A percentile compares a stretch with the other conserved stretches of the same genome.
Conservation (phyloP, 192 early-diverging fungal genomes). For the Chytriomyces hyalinus region DNA sequence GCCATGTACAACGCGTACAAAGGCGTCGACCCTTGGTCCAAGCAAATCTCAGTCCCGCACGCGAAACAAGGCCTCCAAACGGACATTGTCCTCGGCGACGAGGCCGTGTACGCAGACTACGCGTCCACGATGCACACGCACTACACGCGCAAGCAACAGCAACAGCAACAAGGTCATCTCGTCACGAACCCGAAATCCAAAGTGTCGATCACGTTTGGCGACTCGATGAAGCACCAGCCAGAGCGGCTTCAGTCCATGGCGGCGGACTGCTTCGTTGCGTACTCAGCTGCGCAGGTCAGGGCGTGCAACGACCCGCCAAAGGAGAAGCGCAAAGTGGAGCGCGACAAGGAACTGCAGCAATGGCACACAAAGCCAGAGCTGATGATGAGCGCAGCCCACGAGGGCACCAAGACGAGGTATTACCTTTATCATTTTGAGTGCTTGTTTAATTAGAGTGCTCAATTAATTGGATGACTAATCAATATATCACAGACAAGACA, state of each 20-base stretch:
- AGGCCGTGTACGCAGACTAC: slow-evolving; percentile 33
- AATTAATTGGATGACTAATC: background rate
- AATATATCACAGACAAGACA: slow-evolving; percentile 24
- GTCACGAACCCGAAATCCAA: slow-evolving; percentile 10
- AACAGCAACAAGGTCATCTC: background rate
- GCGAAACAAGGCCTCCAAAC: slow-evolving; percentile 44
- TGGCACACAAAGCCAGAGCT: slow-evolving; percentile 27
- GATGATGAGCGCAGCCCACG: slow-evolving; percentile 41
- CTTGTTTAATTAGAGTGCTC: background rate
- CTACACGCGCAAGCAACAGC: slow-evolving; percentile 15
- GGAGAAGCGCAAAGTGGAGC: slow-evolving; percentile 14
- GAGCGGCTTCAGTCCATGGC: slow-evolving; percentile 35
- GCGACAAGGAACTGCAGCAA: background rate
- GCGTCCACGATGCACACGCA: slow-evolving; percentile 43
- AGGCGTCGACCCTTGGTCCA: slow-evolving; percentile 26
- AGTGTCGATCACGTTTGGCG: slow-evolving; percentile 48
- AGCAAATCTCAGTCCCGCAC: slow-evolving; percentile 34
- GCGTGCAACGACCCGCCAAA: background rate
- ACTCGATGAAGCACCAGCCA: slow-evolving; percentile 24
- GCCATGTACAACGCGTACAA: slow-evolving; percentile 33
- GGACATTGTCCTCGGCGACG: slow-evolving; percentile 55
- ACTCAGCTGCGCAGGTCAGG: slow-evolving; percentile 1
- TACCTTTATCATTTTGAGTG: background rate
- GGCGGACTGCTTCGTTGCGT: slow-evolving; percentile 18
- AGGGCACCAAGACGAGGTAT: slow-evolving; percentile 42